Conservation (phyloP, 345 rosid species). For the Brassica carinata region DNA sequence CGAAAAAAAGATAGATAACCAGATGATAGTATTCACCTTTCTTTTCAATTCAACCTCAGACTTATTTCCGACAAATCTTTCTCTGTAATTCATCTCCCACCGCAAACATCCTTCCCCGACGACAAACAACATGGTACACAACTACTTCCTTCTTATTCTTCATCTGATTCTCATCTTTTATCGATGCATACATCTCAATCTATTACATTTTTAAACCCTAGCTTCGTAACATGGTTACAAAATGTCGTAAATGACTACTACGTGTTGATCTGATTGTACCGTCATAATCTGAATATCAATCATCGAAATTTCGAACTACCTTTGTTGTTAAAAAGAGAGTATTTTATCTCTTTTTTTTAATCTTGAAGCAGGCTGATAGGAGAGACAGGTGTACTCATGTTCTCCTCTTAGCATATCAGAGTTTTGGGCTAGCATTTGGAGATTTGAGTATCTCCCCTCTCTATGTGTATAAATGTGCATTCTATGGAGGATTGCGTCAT, state of each 20-base stretch:
- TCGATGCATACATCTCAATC: neutral
- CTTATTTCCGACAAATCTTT: neutral
- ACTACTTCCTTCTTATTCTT: neutral
- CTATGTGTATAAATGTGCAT: constrained; percentile 77
- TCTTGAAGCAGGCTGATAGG: constrained; percentile 58
- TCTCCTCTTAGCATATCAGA: constrained; percentile 75
- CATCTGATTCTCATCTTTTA: neutral
- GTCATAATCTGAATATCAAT: neutral
- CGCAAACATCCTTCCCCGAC: neutral
- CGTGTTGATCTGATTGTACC: neutral
- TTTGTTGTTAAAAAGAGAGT: neutral
- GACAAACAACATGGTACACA: neutral
- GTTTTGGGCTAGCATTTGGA: constrained; percentile 80
- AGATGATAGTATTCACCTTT: neutral
- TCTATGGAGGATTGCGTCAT: constrained; percentile 61
- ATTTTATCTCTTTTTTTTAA: neutral
- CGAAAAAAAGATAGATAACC: neutral
- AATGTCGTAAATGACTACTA: neutral
- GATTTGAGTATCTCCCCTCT: constrained; percentile 85
- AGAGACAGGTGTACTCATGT: constrained; percentile 49
- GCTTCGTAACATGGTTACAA: neutral
- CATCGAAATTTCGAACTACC: neutral
- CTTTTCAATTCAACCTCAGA: neutral
- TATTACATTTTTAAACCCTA: neutral
- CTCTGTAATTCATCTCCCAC: neutral